Evolutionary conservation across 305 asterid genomes (phyloP).

Genomic region (Fraxinus sp.): DNA sequence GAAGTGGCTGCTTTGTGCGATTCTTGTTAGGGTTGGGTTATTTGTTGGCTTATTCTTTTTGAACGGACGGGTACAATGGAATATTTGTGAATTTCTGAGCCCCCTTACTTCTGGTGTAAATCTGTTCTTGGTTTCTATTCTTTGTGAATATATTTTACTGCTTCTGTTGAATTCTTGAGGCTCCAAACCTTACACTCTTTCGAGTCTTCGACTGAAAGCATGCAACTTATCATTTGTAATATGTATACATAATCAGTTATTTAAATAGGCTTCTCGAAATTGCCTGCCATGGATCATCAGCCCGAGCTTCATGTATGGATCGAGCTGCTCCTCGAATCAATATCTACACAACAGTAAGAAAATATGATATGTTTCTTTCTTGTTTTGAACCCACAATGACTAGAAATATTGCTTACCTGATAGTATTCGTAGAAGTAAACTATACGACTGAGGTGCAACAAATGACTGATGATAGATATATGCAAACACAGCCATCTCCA

Average conservation of each 20-base stretch:
- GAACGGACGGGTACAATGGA: too few species aligned
- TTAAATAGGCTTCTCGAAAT: conserved; percentile 47
- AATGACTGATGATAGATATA: conserved; percentile 93
- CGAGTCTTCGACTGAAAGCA: neutral
- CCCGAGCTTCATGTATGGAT: conserved; percentile 57
- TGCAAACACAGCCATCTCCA: conserved; percentile 97
- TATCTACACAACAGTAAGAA: conserved; percentile 38
- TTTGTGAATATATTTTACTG: too few species aligned
- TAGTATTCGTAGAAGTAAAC: too few species aligned
- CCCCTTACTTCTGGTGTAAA: too few species aligned
- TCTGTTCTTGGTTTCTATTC: too few species aligned
- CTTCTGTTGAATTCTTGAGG: too few species aligned
- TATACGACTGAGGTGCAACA: conserved; percentile 59
- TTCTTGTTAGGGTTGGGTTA: too few species aligned
- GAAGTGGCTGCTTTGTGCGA: too few species aligned
- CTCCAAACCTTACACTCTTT: too few species aligned
- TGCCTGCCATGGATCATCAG: conserved; percentile 68
- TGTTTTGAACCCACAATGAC: neutral
- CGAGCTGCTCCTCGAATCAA: conserved; percentile 67
- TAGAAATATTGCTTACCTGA: conserved; percentile 49
- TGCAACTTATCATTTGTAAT: neutral
- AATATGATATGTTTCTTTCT: neutral
- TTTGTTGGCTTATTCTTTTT: too few species aligned
- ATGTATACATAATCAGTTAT: neutral
- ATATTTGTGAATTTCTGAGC: too few species aligned